Conservation (phyloP, 495 filamentous ascomycete genomes). For the Aeminium ludgeri region DNA sequence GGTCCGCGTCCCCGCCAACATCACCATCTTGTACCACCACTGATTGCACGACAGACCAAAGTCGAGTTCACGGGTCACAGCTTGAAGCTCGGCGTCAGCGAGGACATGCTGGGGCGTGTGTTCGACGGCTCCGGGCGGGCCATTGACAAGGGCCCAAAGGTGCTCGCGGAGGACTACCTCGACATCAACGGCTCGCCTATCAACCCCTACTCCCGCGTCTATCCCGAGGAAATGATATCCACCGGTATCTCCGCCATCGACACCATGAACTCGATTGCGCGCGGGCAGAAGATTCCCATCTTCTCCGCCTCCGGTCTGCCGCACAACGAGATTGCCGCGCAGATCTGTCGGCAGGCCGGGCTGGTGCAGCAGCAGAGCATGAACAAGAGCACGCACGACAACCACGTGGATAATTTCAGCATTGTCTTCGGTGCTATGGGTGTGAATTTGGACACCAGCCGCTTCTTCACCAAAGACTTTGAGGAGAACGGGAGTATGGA, state of each 20-base stretch:
- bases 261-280: constrained; percentile 99
- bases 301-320: constrained; percentile 97
- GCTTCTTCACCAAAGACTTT: constrained; percentile 97
- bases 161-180: constrained; percentile 90
- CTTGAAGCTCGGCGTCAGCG: constrained; percentile 93
- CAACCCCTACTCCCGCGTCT: constrained; percentile 95
- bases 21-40: too few relatives aligned
- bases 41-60: constrained; percentile 43
- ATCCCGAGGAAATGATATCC: constrained; percentile 99
- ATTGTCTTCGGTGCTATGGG: constrained; percentile 99
- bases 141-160: constrained; percentile 97
- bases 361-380: constrained; percentile 50
- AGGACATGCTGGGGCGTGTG: constrained; percentile 98
- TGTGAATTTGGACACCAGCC: constrained; percentile 97
- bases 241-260: constrained; percentile 99
- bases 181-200: constrained; percentile 99
- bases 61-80: constrained; percentile 95
- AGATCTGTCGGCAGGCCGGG: constrained; percentile 91
- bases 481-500: constrained; percentile 99
- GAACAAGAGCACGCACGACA: constrained; percentile 91
- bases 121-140: constrained; percentile 95
- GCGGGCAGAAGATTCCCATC: constrained; percentile 99
- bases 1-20: constrained; percentile 30
- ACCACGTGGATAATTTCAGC: constrained; percentile 97
- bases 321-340: constrained; percentile 96